phyloP scores from a whole-genome alignment of 106 monocot species.

The Apostasia ramifera region DNA sequence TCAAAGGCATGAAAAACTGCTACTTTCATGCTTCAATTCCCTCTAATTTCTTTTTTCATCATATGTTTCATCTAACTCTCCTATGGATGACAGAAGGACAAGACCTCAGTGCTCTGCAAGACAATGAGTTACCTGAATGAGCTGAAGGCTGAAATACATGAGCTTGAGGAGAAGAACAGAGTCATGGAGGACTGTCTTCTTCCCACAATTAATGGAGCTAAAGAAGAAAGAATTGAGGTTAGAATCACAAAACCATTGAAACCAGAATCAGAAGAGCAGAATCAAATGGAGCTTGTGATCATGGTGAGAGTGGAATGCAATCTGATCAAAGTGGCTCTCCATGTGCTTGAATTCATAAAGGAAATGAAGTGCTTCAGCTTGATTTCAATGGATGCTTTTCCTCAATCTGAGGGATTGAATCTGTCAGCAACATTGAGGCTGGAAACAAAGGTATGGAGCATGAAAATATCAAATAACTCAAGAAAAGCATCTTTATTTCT shows the following conservation, averaged over 20 bases:
- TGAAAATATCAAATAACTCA: not conserved
- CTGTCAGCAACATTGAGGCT: constrained; percentile 18
- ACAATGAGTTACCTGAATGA: constrained; percentile 40
- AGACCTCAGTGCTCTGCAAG: constrained; percentile 58
- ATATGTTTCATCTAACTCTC: not conserved
- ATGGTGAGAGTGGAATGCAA: constrained; percentile 43
- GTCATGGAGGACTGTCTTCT: constrained; percentile 28
- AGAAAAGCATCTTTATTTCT: not conserved
- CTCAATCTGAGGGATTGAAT: constrained; percentile 9
- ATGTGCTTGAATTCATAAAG: constrained; percentile 52
- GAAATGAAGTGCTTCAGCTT: constrained; percentile 25
- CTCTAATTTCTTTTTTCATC: too few species aligned
- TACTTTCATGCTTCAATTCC: too few species aligned
- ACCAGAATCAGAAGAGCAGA: constrained; percentile 11
- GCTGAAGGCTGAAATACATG: constrained; percentile 42
- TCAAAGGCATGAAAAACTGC: constrained; percentile 1
- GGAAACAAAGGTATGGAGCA: constrained; percentile 34
- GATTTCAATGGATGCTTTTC: constrained; percentile 39
- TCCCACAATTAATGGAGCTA: not conserved
- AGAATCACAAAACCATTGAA: constrained; percentile 20
- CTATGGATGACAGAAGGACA: constrained; percentile 58
- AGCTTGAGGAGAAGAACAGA: constrained; percentile 59
- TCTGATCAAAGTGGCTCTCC: constrained; percentile 38
- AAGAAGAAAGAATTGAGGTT: constrained; percentile 27
- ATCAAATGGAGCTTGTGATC: constrained; percentile 30